phyloP scores from a whole-genome alignment of 176 grass and related monocot species.

The Ampelocalamus luodianensis region DNA sequence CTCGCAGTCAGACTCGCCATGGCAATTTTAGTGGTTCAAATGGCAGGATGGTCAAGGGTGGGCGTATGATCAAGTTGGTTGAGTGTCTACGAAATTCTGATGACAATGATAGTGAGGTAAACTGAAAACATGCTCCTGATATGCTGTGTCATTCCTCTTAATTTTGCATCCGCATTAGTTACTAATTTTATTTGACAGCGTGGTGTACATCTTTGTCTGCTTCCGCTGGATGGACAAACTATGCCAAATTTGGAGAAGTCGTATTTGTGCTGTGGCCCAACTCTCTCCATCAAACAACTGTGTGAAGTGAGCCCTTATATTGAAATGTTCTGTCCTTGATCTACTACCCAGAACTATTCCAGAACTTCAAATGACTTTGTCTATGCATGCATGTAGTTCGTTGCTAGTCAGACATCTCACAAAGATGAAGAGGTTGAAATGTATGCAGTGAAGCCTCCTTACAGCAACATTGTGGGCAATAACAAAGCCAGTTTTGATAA shows the following conservation, averaged over 20 bases:
- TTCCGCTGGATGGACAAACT: conserved; percentile 62
- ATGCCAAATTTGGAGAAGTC: conserved; percentile 61
- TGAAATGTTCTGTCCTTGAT: conserved; percentile 13
- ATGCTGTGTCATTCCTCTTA: not conserved
- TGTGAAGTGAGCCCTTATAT: conserved; percentile 51
- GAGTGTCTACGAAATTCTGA: conserved; percentile 69
- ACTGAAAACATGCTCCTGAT: conserved; percentile 25
- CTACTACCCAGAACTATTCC: not conserved
- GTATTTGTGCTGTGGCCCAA: conserved; percentile 71
- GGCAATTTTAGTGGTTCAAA: conserved; percentile 60
- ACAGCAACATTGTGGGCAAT: conserved; percentile 1
- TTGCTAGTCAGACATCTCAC: conserved; percentile 62
- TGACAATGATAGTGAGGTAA: conserved; percentile 71
- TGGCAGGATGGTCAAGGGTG: conserved; percentile 67
- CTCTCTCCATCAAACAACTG: conserved; percentile 68
- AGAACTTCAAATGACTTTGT: not conserved
- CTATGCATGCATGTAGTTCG: conserved; percentile 56
- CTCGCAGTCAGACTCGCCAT: conserved; percentile 77
- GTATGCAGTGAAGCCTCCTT: conserved; percentile 55
- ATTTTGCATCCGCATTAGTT: conserved; percentile 6
- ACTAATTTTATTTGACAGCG: conserved; percentile 52
- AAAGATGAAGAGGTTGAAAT: conserved; percentile 72
- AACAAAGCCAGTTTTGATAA: conserved; percentile 21
- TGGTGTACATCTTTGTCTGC: conserved; percentile 66
- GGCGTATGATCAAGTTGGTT: conserved; percentile 68